Base-by-base conservation (phyloP, 768 basidiomycete species). In the Phylloporus sp. region DNA sequence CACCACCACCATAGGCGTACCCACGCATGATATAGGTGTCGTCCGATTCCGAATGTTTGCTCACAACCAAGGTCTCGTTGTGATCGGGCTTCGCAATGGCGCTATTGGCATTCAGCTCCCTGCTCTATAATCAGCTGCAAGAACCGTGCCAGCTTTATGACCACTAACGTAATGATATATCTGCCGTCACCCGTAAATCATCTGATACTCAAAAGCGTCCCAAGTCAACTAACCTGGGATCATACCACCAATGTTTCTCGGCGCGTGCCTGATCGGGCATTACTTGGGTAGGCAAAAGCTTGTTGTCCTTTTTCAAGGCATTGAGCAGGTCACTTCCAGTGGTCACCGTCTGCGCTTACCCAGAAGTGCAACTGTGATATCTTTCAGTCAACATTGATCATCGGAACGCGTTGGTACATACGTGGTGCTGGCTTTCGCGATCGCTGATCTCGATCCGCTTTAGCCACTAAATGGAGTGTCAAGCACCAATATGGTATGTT, bases 1-100 rank as follows among this genome's bases (percentile, higher is more conserved):
- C 81, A 6, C 81, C 80, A 10, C 82, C 82, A 21, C 72, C 68
- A 57, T 84, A 84, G 3, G 81, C 81, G 44, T 82, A 84, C 5
- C 82, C 82, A 42, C 69, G 64, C 31, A 79, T 34, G 5, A 57
- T 57, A 55, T 81, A 82, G 22, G 31, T 13, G 14, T 38, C 38
- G 36, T 49, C 33, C n/a, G 42, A 44, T 27, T 46, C 17, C 10
- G 36, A 42, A 29, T 17, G 24, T 32, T 54, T 47, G 5, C 44
- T 46, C 8, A 62, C 33, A 18, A 27, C 11, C 7, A 79, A 44
- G 21, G 54, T 62, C 48, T 83, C 82, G 29, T 73, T 68, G 57
- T 84, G 82, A 21, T 70, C 75, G 0, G 82, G 82, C 6, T 65
- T 62, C 0, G 76, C 78, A 27, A 83, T 77, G 0, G 71, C 80